Evolutionary conservation across 2,329 filamentous ascomycete species (phyloP).

Genomic region (Fusarium buxicola): DNA sequence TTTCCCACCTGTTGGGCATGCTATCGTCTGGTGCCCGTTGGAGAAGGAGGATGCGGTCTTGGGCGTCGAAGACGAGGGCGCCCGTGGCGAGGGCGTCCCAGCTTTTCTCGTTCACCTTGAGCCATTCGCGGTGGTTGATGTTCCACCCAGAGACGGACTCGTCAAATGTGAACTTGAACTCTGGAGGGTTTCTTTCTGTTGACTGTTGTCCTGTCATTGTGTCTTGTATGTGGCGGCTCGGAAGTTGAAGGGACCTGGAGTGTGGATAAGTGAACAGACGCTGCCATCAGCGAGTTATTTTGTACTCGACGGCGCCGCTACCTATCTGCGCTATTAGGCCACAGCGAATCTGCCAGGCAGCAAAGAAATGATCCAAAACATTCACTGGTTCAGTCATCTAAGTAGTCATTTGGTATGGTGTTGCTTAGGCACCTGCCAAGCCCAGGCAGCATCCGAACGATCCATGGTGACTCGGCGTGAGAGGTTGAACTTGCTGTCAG

Average conservation of each 20-base stretch:
- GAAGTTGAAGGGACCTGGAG: background rate
- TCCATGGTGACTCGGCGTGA: too few relatives aligned
- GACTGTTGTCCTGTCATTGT: slow-evolving; percentile 24
- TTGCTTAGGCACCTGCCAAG: too few relatives aligned
- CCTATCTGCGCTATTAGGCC: slow-evolving; percentile 1
- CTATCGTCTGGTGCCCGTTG: slow-evolving; percentile 59
- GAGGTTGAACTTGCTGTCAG: background rate
- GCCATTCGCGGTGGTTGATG: slow-evolving; percentile 43
- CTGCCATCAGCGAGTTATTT: slow-evolving; percentile 6
- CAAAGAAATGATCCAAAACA: too few relatives aligned
- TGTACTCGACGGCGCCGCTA: slow-evolving; percentile 1
- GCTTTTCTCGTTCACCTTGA: slow-evolving; percentile 38
- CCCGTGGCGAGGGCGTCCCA: slow-evolving; percentile 50
- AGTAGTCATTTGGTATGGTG: too few relatives aligned
- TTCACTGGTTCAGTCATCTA: too few relatives aligned
- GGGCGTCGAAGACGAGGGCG: slow-evolving; percentile 52
- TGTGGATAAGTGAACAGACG: background rate
- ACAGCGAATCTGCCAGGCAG: slow-evolving; percentile 9
- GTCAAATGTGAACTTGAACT: slow-evolving; percentile 42
- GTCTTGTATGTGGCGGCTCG: background rate
- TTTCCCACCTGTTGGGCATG: slow-evolving; percentile 61
- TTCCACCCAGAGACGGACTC: slow-evolving; percentile 41
- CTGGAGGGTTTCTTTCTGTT: background rate
- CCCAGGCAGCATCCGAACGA: too few relatives aligned
- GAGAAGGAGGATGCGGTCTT: slow-evolving; percentile 56